Evolutionary conservation across 306 rosid genomes (phyloP), one percentile per base, ranked within the genome.

Genomic region (Herpetospermum pedunculosum): DNA sequence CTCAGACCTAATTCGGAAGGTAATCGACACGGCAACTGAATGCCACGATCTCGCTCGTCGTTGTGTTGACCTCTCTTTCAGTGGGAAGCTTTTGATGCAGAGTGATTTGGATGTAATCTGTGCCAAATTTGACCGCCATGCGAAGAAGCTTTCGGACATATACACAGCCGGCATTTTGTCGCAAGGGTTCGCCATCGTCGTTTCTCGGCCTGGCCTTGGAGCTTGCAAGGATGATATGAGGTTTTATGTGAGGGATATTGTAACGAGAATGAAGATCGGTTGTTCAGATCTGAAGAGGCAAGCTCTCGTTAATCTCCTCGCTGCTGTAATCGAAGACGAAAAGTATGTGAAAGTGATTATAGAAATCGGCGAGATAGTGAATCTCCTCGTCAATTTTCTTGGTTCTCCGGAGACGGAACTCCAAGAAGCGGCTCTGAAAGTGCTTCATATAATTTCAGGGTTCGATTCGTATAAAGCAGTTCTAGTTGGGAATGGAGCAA

Each of bases 81-180:
- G 92, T 43, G 98, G 98, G 63, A 92, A 92, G 90, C 95, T 92
- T 15, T 79, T 92, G 82, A 92, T 92, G 98, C 98, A 90, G 84
- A 90, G 96, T 79, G 98, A 92, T 74, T 84, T 92, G 84, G 94
- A 90, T 71, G 84, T 84, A 40, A 75, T 85, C 37, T 80, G 80
- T 43, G 81, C 89, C 32, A 88, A 83, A 57, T 57, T 92, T 74
- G 85, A 85, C 40, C 69, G 72, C 68, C 94, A 92, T 72, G 83
- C 76, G 40, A 81, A 67, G 82, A 87, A 73, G 64, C 81, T 92
- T 1, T 77, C 84, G 3, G 92, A 84, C 35, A 71, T 92, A 37
- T 85, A 85, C 75, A 76, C 80, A 43, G 77, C 86, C 10, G 87
- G 87, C 4, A 68, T 83, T 70, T 57, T 87, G 72, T 81, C 81